A percentile compares a stretch with the other conserved stretches of the same genome.
These are phyloP conservation scores for Irpex rosettiformis DNA, from an alignment of 1,284 basidiomycete species.

Conservation along the genomic window DNA sequence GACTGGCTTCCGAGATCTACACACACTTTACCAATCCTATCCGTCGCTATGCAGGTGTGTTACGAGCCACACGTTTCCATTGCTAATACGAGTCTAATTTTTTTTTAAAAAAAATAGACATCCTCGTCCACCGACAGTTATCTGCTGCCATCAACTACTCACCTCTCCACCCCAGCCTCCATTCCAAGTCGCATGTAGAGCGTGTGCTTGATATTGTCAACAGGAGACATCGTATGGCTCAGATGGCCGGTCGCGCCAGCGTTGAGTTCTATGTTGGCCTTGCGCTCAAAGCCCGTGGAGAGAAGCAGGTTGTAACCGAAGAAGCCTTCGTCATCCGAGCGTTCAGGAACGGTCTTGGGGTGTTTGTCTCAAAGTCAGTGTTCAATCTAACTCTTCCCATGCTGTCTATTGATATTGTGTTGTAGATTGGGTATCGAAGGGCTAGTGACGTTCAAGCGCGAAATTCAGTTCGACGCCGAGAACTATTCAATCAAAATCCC, in stretches of 20 bases:
- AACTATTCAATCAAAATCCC: conserved; percentile 84
- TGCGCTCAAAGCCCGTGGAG: conserved; percentile 75
- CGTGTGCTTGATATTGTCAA: conserved; percentile 87
- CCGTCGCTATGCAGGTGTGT: conserved; percentile 84
- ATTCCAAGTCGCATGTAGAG: conserved; percentile 90
- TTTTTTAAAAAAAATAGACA: conserved; percentile 60
- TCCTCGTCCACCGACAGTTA: conserved; percentile 93
- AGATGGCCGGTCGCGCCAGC: conserved; percentile 94
- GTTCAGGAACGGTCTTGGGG: conserved; percentile 93
- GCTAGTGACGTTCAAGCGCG: conserved; percentile 88
- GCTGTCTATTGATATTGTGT: conserved; percentile 8
- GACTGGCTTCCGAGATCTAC: conserved; percentile 94
- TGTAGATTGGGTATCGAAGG: conserved; percentile 89
- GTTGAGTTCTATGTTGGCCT: conserved; percentile 98
- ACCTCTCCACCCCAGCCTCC: conserved; percentile 82
- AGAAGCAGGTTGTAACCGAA: conserved; percentile 55
- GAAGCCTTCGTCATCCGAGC: conserved; percentile 95
- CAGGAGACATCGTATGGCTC: conserved; percentile 90
- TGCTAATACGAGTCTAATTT: conserved; percentile 1
- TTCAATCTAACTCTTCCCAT: background rate
- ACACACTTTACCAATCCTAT: conserved; percentile 98
- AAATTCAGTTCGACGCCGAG: conserved; percentile 88
- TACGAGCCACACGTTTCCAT: conserved; percentile 39
- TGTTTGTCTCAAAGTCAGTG: conserved; percentile 90
- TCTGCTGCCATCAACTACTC: conserved; percentile 86